Conservation (phyloP, 2,329 filamentous ascomycete genomes). For the Xylariaceae sp. region DNA sequence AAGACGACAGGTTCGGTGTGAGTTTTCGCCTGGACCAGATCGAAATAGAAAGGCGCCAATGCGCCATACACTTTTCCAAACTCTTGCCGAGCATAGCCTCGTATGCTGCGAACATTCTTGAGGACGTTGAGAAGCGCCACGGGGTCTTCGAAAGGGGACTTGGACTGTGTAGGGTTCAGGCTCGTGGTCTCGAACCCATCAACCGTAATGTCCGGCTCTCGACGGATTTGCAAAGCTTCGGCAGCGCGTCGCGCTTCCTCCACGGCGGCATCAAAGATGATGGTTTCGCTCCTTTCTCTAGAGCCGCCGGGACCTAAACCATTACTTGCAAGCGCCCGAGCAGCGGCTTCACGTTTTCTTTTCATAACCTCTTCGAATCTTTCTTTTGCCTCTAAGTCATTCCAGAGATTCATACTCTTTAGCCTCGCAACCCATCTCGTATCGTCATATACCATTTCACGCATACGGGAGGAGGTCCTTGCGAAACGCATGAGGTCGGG, state of each 20-base stretch:
- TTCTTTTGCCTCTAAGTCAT: conserved; percentile 77
- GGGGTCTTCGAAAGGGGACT: conserved; percentile 51
- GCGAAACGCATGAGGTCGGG: conserved; percentile 82
- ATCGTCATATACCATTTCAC: conserved; percentile 99
- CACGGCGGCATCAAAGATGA: conserved; percentile 64
- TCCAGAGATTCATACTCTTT: conserved; percentile 85
- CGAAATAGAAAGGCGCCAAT: conserved; percentile 80
- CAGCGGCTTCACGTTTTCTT: conserved; percentile 52
- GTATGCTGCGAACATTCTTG: conserved; percentile 66
- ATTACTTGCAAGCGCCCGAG: conserved; percentile 27
- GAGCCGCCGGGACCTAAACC: conserved; percentile 19
- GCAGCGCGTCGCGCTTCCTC: conserved; percentile 56
- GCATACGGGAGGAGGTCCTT: conserved; percentile 75
- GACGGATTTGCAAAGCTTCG: conserved; percentile 33
- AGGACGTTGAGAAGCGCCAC: conserved; percentile 64
- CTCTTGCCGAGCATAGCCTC: conserved; percentile 81
- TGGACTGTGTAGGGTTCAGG: conserved; percentile 41
- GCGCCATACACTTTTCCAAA: conserved; percentile 89
- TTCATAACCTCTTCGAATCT: conserved; percentile 69
- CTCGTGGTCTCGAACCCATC: conserved; percentile 80
- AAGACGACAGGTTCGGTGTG: conserved; percentile 82
- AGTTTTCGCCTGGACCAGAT: conserved; percentile 65
- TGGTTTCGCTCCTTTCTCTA: conserved; percentile 45
- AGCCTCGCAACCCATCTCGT: conserved; percentile 87
- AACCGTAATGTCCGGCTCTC: conserved; percentile 26